Evolutionary conservation across 257 asterid species (phyloP), one percentile per base, ranked within the genome.

Genomic region (Solanum bukasovii): DNA sequence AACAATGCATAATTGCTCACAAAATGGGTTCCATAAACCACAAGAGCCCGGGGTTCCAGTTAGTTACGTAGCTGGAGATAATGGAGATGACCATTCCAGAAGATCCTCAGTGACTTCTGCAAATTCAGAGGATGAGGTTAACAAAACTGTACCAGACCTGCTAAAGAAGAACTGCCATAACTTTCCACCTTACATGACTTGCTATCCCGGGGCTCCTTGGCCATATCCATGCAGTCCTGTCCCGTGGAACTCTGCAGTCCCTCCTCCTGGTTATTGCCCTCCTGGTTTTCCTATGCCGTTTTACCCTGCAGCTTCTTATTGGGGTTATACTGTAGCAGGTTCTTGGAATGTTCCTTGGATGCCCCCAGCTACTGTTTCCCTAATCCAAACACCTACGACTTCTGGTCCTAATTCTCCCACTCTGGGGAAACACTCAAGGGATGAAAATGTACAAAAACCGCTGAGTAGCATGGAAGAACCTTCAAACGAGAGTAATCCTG

Each of bases 141-240:
- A 46, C 40, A 81, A 90, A 85, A 89, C 83, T 23, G 89, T 88
- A 84, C 90, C 95, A 0, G 93, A 92, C 75, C 63, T 88, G 49
- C 84, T 74, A 71, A 87, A 88, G 68, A 90, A 92, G 11, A 91
- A 90, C 83, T 89, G 92, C 87, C 94, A 87, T 4, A 89, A 91
- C 46, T 89, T 90, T 82, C 94, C 96, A 74, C 95, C 91, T 42
- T 93, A 88, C 89, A 83, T 93, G n/a, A 91, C 95, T 4, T 92
- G 91, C 92, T 93, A 92, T 86, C 92, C 95, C 0, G 95, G 95
- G 52, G 94, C 92, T 77, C 96, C 97, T 11, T 96, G 98, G 98
- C 94, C 98, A 63, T 96, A 90, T 87, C 94, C 92, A 11, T 95
- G 94, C 95, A 90, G 90, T 73, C 88, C 94, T 5, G 90, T 90